Conservation (phyloP, 164 flowering plant species). For the Akebia trifoliata region DNA sequence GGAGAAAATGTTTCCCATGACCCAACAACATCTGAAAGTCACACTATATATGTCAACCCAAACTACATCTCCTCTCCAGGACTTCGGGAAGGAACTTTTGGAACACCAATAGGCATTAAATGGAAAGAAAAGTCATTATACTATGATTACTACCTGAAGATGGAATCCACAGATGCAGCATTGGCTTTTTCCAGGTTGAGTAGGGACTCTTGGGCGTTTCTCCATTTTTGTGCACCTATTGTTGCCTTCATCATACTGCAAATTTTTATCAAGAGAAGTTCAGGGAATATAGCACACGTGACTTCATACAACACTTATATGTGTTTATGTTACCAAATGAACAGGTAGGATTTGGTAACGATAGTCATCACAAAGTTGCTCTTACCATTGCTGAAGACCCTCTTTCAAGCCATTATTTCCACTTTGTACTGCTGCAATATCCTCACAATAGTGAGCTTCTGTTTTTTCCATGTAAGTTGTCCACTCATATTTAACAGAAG, state of each 20-base stretch:
- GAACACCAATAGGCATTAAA: too few relatives aligned
- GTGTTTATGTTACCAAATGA: too few relatives aligned
- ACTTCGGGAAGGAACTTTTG: too few relatives aligned
- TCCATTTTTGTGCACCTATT: conserved; percentile 79
- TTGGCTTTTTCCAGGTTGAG: conserved; percentile 62
- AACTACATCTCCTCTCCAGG: too few relatives aligned
- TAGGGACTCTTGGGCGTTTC: conserved; percentile 76
- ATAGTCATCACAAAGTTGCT: too few relatives aligned
- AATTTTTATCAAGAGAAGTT: too few relatives aligned
- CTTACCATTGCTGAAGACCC: conserved; percentile 75
- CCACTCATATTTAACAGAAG: conserved; percentile 75
- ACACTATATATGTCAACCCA: too few relatives aligned
- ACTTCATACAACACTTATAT: too few relatives aligned
- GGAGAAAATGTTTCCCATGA: too few relatives aligned
- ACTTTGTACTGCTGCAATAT: conserved; percentile 66
- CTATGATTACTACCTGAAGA: conserved; percentile 45
- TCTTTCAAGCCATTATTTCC: conserved; percentile 67
- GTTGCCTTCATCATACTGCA: conserved; percentile 65
- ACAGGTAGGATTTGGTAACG: neutral
- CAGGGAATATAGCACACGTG: too few relatives aligned
- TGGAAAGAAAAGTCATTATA: too few relatives aligned
- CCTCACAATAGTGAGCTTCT: conserved; percentile 68
- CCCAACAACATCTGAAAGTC: too few relatives aligned
- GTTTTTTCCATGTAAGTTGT: conserved; percentile 60
- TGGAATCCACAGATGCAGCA: conserved; percentile 72